Conservation (phyloP, 2,329 filamentous ascomycete species). For the Ophiocordyceps camponoti-saundersi region DNA sequence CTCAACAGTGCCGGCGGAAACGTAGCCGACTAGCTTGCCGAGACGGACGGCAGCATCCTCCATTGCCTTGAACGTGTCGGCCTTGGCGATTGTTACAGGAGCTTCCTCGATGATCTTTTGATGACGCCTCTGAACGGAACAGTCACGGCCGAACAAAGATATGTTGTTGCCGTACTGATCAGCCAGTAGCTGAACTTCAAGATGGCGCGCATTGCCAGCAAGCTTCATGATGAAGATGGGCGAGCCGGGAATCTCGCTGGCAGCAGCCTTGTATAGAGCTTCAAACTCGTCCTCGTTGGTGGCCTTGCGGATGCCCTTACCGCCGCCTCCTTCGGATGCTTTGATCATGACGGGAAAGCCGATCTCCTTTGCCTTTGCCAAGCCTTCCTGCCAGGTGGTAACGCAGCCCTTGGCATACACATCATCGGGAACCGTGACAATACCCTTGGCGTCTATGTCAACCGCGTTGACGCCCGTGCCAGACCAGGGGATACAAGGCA, state of each 20-base stretch:
- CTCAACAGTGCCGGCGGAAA: conserved; percentile 95
- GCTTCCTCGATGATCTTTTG: conserved; percentile 99
- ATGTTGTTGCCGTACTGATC: conserved; percentile 99
- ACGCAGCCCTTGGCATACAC: conserved; percentile 87
- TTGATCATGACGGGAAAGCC: conserved; percentile 99
- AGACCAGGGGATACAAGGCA: conserved; percentile 99
- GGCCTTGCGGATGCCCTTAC: conserved; percentile 97
- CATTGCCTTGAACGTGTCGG: conserved; percentile 84
- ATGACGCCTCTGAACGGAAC: conserved; percentile 92
- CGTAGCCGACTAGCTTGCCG: conserved; percentile 88
- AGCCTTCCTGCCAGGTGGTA: conserved; percentile 73
- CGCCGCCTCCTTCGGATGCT: conserved; percentile 97
- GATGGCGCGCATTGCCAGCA: conserved; percentile 84
- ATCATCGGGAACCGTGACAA: conserved; percentile 80
- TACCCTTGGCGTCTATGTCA: conserved; percentile 58
- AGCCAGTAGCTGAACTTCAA: conserved; percentile 92
- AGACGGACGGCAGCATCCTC: conserved; percentile 91
- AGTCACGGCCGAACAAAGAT: conserved; percentile 95
- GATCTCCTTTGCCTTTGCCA: conserved; percentile 72
- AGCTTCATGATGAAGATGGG: conserved; percentile 99
- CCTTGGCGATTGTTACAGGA: conserved; percentile 87
- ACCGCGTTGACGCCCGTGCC: conserved; percentile 81
- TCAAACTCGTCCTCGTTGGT: conserved; percentile 70
- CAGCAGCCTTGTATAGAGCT: conserved; percentile 82
- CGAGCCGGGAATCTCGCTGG: conserved; percentile 92